Percentiles rank a stretch among this genome's conserved stretches.
These are phyloP conservation scores for Alnus glutinosa DNA, from an alignment of 306 rosid genomes.

Conservation along the genomic window DNA sequence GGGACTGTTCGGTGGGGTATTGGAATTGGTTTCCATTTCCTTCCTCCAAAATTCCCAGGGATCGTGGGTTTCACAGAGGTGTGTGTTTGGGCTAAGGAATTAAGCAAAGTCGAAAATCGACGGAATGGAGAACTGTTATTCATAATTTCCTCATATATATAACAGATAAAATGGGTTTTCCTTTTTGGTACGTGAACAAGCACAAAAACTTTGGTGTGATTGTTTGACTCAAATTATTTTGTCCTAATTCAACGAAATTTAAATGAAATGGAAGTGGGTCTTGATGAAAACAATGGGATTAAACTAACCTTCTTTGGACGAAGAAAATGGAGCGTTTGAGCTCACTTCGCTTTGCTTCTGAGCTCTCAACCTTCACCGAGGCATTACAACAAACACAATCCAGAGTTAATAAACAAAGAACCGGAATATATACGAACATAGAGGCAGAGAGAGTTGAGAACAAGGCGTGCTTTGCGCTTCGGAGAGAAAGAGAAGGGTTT, in stretches of 20 bases:
- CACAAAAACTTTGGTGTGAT: background rate
- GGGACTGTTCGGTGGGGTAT: slow-evolving; percentile 72
- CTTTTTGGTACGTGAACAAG: background rate
- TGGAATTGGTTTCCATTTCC: slow-evolving; percentile 42
- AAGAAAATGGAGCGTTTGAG: background rate
- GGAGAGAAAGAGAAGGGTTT: slow-evolving; percentile 29
- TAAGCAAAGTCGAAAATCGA: slow-evolving; percentile 42
- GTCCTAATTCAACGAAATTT: background rate
- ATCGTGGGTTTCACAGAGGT: slow-evolving; percentile 22
- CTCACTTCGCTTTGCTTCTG: background rate
- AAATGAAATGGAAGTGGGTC: background rate
- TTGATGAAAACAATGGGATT: background rate
- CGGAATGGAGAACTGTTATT: slow-evolving; percentile 19
- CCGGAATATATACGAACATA: slow-evolving; percentile 4
- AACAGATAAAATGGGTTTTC: background rate
- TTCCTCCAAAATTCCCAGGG: slow-evolving; percentile 18
- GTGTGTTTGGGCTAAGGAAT: slow-evolving; percentile 27
- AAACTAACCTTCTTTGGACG: background rate
- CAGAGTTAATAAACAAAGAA: no score
- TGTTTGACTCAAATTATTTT: no score
- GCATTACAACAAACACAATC: no score
- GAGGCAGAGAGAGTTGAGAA: slow-evolving; percentile 35
- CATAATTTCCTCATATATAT: background rate
- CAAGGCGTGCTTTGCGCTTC: slow-evolving; percentile 51
- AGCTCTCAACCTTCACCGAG: background rate